These are phyloP conservation scores for Hirsutella rhossiliensis DNA, from an alignment of 2,329 filamentous ascomycete genomes.

Conservation along the genomic window DNA sequence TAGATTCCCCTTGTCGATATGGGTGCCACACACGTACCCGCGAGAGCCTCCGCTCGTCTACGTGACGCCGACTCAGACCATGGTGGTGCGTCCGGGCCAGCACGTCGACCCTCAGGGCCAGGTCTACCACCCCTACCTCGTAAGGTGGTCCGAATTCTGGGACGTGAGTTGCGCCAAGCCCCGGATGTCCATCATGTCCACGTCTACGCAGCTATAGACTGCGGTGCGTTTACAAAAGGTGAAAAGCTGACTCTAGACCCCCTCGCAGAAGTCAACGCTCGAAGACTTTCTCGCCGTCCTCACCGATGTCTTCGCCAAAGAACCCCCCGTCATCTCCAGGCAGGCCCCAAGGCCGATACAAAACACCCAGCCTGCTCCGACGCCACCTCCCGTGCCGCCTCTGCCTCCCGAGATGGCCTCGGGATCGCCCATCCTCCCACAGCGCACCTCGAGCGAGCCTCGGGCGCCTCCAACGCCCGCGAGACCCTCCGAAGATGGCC, in stretches of 20 bases:
- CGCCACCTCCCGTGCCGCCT: slow-evolving; percentile 59
- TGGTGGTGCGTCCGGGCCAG: slow-evolving; percentile 84
- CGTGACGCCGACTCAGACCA: slow-evolving; percentile 76
- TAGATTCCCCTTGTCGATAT: slow-evolving; percentile 82
- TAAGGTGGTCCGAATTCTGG: slow-evolving; percentile 80
- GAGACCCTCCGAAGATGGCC: slow-evolving; percentile 17
- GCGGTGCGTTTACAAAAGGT: not conserved
- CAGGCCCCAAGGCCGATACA: slow-evolving; percentile 37
- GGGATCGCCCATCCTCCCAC: slow-evolving; percentile 22
- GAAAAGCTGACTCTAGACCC: slow-evolving; percentile 2
- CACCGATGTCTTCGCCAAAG: slow-evolving; percentile 81
- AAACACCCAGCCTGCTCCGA: slow-evolving; percentile 15
- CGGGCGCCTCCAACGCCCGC: slow-evolving; percentile 45
- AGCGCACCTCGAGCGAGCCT: slow-evolving; percentile 15
- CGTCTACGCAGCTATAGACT: too few species aligned
- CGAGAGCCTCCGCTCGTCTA: slow-evolving; percentile 76
- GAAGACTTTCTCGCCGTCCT: slow-evolving; percentile 74
- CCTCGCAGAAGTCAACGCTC: slow-evolving; percentile 61
- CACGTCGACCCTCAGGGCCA: slow-evolving; percentile 89
- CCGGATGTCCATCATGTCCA: not conserved
- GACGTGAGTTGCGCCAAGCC: slow-evolving; percentile 48
- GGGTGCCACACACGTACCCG: slow-evolving; percentile 87
- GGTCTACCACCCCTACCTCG: slow-evolving; percentile 91
- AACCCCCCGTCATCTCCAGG: slow-evolving; percentile 78
- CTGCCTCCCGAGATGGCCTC: slow-evolving; percentile 51